Evolutionary conservation across 495 filamentous ascomycete species (phyloP), one percentile per base, ranked within the genome.

Genomic region (Xylona heveae): DNA sequence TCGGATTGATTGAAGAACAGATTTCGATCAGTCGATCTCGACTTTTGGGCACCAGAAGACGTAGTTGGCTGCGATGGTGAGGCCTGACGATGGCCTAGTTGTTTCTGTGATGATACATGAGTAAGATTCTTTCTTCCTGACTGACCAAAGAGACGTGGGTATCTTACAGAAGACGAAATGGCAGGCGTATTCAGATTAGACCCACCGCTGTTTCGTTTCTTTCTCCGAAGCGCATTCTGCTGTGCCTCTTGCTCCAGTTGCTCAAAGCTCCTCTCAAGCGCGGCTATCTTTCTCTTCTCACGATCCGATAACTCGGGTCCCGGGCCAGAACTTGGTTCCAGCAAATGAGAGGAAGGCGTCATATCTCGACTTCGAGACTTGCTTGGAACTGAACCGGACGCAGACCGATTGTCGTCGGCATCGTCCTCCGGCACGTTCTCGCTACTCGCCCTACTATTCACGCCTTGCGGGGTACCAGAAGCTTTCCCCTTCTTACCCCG

Each of bases 251-350:
- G 62, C 31, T 76, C 71, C 52, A 74, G 61, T 34, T 68, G 61
- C 35, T 66, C 58, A 38, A 78, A 77, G 0, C 66, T 67, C 45
- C 79, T 77, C 46, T 94, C 82, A 10, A 80, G 62, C 49, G 77
- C 75, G 13, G 76, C 73, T 17, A 92, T 68, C 46, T 94, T 94
- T 24, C 79, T 68, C 49, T 78, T 78, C 41, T 94, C 84, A 10
- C 84, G 68, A 36, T 76, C 81, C 4, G 83, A 88, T 4, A 81
- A 61, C 44, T 79, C 80, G 2, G 54, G 54, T 42, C 54, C 70
- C 29, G 52, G 60, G 52, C 62, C 37, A 49, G 64, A 42, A 53
- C 67, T 35, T 53, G 65, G 42, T 55, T 58, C 36, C 44, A 52
- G 3, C 62, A 56, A 20, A 17, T 43, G 48, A 19, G 45, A 31